Evolutionary conservation across 140 eudicot species (phyloP), one percentile per base, ranked within the genome.

Genomic region (Ambrosia hybrid): DNA sequence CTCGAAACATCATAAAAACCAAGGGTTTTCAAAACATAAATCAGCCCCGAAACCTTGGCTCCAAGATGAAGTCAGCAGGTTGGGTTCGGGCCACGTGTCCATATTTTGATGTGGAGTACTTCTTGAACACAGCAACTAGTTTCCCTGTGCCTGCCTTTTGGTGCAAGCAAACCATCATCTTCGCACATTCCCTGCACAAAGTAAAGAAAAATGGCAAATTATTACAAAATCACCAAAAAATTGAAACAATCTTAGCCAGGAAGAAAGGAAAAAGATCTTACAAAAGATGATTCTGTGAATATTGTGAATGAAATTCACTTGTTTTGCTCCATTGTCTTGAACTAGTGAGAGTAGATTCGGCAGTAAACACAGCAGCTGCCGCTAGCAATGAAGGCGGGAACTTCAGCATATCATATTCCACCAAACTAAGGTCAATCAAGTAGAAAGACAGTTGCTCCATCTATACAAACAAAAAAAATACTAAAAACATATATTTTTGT

Each of bases 391-490:
- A 41, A 6, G 46, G 46, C 4, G 96, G 87, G 78, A 80, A 93
- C 73, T 82, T 81, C 5, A 93, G 84, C 91, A 84, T 85, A 14
- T 87, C 96, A 5, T 87, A 87, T 60, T 90, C 96, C 74, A 93
- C 89, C 9, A 93, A 79, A 74, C 88, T 84, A 49, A 90, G 85
- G 76, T 93, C 97, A 5, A 90, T 81, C 33, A 93, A 65, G 85
- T 79, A 93, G 88, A 83, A 89, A 0, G 96, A 78, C 36, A 89
- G 78, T 15, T 84, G 78, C 82, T 89, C 98, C 84, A 89, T 10
- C 98, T 93, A 80, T 17, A 8, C 6, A 16, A 65, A 6, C 6
- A 75, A 2, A 56, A 13, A 36, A 34, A 56, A 3, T 5, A 0
- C 6, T 41, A 41, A 21, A 21, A 21, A 21, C 26, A 21, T 21